These are phyloP conservation scores for Rossbeevera mucosa DNA, from an alignment of 768 basidiomycete genomes.

Conservation along the genomic window DNA sequence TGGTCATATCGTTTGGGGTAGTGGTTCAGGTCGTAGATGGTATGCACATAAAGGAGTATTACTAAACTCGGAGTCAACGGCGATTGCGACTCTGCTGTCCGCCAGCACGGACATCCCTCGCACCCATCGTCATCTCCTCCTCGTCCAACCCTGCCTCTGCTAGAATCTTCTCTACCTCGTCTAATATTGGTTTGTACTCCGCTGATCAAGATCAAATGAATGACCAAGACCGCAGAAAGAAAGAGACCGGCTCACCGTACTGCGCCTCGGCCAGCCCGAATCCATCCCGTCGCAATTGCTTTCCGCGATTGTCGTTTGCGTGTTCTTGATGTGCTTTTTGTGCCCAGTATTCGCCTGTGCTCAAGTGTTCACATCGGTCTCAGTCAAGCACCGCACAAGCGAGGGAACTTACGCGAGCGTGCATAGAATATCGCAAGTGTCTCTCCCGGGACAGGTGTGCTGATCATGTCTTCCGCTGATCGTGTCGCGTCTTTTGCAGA, in stretches of 20 bases:
- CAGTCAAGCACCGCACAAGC: not conserved
- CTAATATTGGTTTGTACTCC: conserved; percentile 76
- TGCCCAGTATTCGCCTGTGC: conserved; percentile 75
- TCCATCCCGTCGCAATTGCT: conserved; percentile 71
- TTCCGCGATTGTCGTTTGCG: conserved; percentile 63
- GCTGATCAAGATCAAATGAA: conserved; percentile 32
- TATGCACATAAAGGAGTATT: too few species aligned
- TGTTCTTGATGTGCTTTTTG: conserved; percentile 56
- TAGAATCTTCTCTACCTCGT: conserved; percentile 80
- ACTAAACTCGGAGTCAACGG: too few species aligned
- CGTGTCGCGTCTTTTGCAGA: conserved; percentile 49
- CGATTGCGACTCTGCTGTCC: conserved; percentile 47
- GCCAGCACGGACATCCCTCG: conserved; percentile 34
- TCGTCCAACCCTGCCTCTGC: conserved; percentile 82
- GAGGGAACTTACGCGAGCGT: conserved; percentile 57
- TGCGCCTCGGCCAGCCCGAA: conserved; percentile 71
- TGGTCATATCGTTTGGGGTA: conserved; percentile 1
- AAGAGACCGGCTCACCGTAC: conserved; percentile 45
- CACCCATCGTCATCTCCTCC: conserved; percentile 67
- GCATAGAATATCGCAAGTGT: conserved; percentile 80
- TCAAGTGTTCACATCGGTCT: not conserved
- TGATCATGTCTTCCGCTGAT: conserved; percentile 65
- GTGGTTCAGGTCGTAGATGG: too few species aligned
- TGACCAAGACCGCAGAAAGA: too few species aligned
- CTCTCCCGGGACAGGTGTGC: conserved; percentile 82